phyloP scores from a whole-genome alignment of 257 asterid genomes.

The Solanum chilense region DNA sequence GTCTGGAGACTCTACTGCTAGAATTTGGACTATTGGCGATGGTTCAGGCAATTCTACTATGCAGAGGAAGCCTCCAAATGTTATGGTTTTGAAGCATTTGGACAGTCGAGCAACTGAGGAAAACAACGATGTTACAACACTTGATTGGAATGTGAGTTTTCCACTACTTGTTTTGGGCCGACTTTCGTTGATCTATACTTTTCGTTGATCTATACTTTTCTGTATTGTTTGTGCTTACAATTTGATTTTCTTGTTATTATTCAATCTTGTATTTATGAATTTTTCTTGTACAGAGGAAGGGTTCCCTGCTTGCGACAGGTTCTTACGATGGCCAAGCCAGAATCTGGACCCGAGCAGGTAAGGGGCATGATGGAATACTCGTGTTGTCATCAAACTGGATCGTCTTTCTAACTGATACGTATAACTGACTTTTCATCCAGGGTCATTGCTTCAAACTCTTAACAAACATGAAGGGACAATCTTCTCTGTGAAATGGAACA shows the following conservation, averaged over 20 bases:
- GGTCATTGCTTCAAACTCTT: constrained; percentile 68
- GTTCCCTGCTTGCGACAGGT: constrained; percentile 90
- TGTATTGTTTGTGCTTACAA: background rate
- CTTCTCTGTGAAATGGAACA: constrained; percentile 94
- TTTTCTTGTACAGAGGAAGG: constrained; percentile 48
- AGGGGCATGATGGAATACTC: background rate
- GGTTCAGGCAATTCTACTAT: constrained; percentile 45
- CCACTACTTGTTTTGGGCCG: background rate
- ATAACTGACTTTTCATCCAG: constrained; percentile 29
- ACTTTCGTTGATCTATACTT: background rate
- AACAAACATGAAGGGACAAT: constrained; percentile 91
- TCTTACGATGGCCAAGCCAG: constrained; percentile 98
- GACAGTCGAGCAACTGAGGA: constrained; percentile 75
- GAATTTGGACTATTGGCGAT: constrained; percentile 78
- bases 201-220: background rate
- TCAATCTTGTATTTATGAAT: background rate
- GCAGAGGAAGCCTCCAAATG: constrained; percentile 52
- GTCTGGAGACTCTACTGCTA: constrained; percentile 94
- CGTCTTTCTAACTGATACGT: background rate
- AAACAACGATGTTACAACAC: constrained; percentile 88
- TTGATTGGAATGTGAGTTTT: constrained; percentile 88
- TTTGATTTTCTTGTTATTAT: background rate
- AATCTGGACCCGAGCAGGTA: constrained; percentile 85
- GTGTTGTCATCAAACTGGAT: background rate
- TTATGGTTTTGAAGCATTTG: constrained; percentile 63